phyloP scores from a whole-genome alignment of 179 eudicot genomes.

The Spinacia oleracea region DNA sequence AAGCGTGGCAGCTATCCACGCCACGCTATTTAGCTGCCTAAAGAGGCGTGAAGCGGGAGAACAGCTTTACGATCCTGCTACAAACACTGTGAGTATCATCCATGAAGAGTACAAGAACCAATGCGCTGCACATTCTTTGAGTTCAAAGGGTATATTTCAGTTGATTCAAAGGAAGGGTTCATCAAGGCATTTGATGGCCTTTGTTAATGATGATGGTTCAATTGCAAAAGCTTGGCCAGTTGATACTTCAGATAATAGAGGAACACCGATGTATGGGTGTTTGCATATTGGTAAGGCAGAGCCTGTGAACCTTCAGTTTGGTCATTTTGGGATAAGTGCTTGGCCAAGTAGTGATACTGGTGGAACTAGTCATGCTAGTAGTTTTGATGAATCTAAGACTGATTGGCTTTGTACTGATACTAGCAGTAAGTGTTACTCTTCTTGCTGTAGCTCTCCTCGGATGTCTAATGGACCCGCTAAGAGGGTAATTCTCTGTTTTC shows the following conservation, averaged over 20 bases:
- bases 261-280: constrained; percentile 72
- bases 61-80: constrained; percentile 67
- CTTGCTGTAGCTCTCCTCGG: constrained; percentile 85
- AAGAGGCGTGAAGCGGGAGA: constrained; percentile 81
- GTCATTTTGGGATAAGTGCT: constrained; percentile 93
- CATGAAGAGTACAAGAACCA: constrained; percentile 83
- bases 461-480: constrained; percentile 67
- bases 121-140: constrained; percentile 80
- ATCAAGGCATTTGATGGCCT: constrained; percentile 85
- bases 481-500: constrained; percentile 49
- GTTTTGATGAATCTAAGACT: constrained; percentile 83
- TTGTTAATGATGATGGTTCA: constrained; percentile 84
- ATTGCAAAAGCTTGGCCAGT: constrained; percentile 99
- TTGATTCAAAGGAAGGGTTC: constrained; percentile 94
- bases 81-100: constrained; percentile 66
- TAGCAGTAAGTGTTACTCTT: constrained; percentile 71
- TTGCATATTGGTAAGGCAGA: constrained; percentile 75
- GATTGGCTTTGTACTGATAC: constrained; percentile 66
- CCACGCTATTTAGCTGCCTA: constrained; percentile 87
- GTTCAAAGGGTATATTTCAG: constrained; percentile 92
- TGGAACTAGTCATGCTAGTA: constrained; percentile 87
- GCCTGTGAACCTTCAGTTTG: constrained; percentile 91
- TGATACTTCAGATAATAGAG: constrained; percentile 45
- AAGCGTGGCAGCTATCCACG: constrained; percentile 94
- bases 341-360: constrained; percentile 84